Evolutionary conservation across 2,329 filamentous ascomycete genomes (phyloP).

Genomic region (Colletotrichum sp.): DNA sequence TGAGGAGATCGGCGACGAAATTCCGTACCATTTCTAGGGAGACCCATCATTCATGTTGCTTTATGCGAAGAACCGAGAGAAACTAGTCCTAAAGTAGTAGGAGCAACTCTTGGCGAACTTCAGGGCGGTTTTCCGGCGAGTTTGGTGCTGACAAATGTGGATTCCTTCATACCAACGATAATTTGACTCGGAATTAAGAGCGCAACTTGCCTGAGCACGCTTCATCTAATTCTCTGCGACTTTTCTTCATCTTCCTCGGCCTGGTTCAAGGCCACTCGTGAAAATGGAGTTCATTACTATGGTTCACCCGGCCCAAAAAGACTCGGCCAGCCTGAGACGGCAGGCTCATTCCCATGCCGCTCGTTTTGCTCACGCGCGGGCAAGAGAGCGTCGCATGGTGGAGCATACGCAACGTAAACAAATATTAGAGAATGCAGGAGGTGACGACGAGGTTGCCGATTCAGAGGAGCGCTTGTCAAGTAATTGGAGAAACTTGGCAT

Average conservation of each 20-base stretch:
- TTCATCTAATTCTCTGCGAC: neutral
- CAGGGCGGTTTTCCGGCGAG: neutral
- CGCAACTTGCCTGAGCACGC: neutral
- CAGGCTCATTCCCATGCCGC: constrained; percentile 4
- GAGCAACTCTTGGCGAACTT: neutral
- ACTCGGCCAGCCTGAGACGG: neutral
- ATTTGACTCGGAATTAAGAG: neutral
- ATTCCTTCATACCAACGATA: neutral
- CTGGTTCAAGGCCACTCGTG: neutral
- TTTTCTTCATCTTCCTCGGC: neutral
- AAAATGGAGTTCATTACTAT: constrained; percentile 4
- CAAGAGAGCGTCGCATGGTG: neutral
- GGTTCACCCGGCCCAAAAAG: neutral
- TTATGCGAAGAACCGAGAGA: neutral
- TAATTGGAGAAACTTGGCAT: neutral
- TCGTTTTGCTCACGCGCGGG: neutral
- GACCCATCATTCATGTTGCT: neutral
- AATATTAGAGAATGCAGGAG: neutral
- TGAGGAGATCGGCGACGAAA: neutral
- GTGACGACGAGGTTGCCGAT: neutral
- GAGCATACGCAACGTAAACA: neutral
- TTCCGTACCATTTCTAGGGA: neutral
- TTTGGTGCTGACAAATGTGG: neutral
- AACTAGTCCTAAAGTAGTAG: neutral
- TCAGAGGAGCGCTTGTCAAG: neutral